Evolutionary conservation across 2,329 filamentous ascomycete species (phyloP).

Genomic region (Claviceps capensis): DNA sequence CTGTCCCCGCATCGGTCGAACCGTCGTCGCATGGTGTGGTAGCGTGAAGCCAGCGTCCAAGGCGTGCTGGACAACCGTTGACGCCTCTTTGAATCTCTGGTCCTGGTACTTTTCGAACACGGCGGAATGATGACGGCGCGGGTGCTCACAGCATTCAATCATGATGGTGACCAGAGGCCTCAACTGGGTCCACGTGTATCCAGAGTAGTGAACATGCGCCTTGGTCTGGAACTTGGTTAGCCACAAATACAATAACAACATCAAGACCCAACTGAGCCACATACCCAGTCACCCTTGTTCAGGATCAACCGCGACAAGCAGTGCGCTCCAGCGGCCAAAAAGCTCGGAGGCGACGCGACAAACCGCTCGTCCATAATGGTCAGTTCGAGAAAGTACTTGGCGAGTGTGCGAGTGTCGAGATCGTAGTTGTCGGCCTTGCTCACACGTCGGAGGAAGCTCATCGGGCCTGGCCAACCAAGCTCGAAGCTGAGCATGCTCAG

Average conservation of each 20-base stretch:
- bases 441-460: constrained; percentile 93
- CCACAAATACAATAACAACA: not conserved
- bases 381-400: constrained; percentile 95
- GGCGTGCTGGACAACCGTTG: constrained; percentile 65
- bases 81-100: constrained; percentile 74
- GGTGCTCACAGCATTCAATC: constrained; percentile 74
- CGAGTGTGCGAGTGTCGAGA: constrained; percentile 82
- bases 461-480: constrained; percentile 94
- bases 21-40: constrained; percentile 25
- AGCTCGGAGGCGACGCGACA: constrained; percentile 81
- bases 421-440: constrained; percentile 99
- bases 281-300: constrained; percentile 85
- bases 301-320: constrained; percentile 82
- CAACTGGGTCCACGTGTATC: constrained; percentile 79
- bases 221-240: constrained; percentile 40
- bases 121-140: constrained; percentile 67
- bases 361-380: constrained; percentile 98
- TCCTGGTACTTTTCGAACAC: constrained; percentile 89
- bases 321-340: constrained; percentile 79
- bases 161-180: constrained; percentile 64
- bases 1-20: constrained; percentile 17
- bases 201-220: constrained; percentile 81
- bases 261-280: constrained; percentile 15
- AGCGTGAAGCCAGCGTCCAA: constrained; percentile 47
- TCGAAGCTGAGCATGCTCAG: constrained; percentile 92